phyloP scores from a whole-genome alignment of 306 rosid species.

The Datisca glomerata region DNA sequence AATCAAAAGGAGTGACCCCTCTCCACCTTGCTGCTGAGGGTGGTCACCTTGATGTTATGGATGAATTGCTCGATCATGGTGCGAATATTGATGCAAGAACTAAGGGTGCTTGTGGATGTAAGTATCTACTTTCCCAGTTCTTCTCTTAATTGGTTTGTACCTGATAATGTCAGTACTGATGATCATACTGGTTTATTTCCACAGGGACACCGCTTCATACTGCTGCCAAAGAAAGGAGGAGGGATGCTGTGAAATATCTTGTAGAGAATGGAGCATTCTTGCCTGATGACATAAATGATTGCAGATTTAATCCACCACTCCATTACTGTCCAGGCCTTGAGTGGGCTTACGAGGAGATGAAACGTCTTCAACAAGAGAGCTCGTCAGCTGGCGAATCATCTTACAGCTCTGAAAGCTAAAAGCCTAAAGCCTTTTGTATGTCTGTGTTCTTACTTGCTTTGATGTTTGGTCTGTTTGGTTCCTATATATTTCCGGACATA shows the following conservation, averaged over 20 bases:
- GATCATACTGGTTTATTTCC: not conserved
- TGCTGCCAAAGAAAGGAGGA: conserved; percentile 91
- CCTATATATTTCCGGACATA: not conserved
- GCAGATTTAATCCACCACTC: conserved; percentile 91
- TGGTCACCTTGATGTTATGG: conserved; percentile 86
- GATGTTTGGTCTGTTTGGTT: conserved; percentile 2
- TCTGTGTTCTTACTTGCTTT: not conserved
- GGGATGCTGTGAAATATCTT: conserved; percentile 69
- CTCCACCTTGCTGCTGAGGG: conserved; percentile 98
- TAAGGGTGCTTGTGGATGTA: conserved; percentile 94
- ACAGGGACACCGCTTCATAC: conserved; percentile 96
- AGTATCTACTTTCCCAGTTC: conserved; percentile 14
- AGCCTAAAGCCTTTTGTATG: conserved; percentile 17
- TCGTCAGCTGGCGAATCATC: conserved; percentile 44
- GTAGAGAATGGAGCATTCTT: conserved; percentile 90
- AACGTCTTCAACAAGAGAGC: conserved; percentile 40
- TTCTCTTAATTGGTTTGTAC: not conserved
- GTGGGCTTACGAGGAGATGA: conserved; percentile 98
- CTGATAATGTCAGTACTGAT: not conserved
- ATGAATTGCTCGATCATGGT: conserved; percentile 88
- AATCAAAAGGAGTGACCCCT: conserved; percentile 84
- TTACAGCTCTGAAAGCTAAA: conserved; percentile 58
- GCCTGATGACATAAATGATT: conserved; percentile 71
- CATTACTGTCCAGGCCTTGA: conserved; percentile 94
- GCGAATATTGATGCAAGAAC: conserved; percentile 95